These are phyloP conservation scores for Austroboletus niveus DNA, from an alignment of 1,284 basidiomycete genomes.

Conservation along the genomic window DNA sequence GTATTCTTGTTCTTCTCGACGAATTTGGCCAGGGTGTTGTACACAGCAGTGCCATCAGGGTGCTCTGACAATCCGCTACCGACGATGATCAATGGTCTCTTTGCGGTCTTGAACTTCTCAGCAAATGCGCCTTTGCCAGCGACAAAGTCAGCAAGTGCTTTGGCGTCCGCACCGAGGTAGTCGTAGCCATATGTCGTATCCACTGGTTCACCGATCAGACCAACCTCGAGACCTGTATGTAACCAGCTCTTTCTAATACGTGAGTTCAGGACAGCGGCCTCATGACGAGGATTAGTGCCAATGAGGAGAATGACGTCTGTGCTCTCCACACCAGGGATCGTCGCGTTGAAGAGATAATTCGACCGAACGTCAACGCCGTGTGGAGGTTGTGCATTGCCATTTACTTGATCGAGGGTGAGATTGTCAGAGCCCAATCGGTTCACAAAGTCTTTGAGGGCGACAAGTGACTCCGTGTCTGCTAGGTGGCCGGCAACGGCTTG, in stretches of 20 bases:
- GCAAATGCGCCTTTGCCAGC: slow-evolving; percentile 80
- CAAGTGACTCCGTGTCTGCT: slow-evolving; percentile 93
- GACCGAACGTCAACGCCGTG: slow-evolving; percentile 91
- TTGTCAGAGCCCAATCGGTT: slow-evolving; percentile 97
- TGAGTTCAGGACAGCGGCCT: slow-evolving; percentile 97
- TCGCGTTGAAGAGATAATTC: slow-evolving; percentile 98
- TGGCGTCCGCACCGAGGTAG: slow-evolving; percentile 80
- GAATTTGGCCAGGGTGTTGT: slow-evolving; percentile 78
- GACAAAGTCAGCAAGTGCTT: slow-evolving; percentile 80
- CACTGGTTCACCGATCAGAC: slow-evolving; percentile 87
- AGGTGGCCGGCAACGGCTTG: slow-evolving; percentile 92
- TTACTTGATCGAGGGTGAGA: slow-evolving; percentile 75
- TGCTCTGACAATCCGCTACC: slow-evolving; percentile 89
- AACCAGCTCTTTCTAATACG: slow-evolving; percentile 95
- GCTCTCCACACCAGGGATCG: slow-evolving; percentile 87
- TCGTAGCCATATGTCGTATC: slow-evolving; percentile 95
- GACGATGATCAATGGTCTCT: slow-evolving; percentile 93
- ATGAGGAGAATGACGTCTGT: slow-evolving; percentile 94
- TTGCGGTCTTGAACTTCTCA: slow-evolving; percentile 86
- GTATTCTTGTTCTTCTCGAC: slow-evolving; percentile 76
- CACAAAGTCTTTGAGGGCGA: slow-evolving; percentile 91
- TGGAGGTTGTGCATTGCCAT: slow-evolving; percentile 65
- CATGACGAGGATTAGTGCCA: slow-evolving; percentile 96
- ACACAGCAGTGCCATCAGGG: slow-evolving; percentile 79
- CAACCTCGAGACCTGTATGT: slow-evolving; percentile 82